Evolutionary conservation across 148 eudicot genomes (phyloP), one percentile per base, ranked within the genome.

Genomic region (Silene latifolia): DNA sequence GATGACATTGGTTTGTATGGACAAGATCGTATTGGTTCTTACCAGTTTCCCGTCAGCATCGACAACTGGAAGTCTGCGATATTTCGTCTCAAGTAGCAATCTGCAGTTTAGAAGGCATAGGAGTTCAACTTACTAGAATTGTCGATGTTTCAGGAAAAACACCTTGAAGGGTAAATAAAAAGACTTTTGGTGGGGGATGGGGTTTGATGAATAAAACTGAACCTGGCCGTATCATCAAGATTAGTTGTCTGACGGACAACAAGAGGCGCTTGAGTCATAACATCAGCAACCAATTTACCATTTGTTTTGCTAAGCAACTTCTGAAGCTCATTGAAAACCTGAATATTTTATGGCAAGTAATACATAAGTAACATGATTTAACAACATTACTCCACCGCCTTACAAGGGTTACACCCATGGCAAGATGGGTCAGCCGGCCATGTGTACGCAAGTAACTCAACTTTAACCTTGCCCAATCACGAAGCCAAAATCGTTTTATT

Each of bases 141-240:
- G 20, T 23, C 19, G 19, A 32, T n/a, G 51, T 15, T 15, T 15
- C 25, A 18, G n/a, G 2, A 21, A 59, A 14, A 42, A 32, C 11
- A 48, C n/a, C 11, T n/a, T 20, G 23, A 6, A 69, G 9, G 61
- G 1, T 23, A 59, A 17, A 12, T 4, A 12, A 14, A 51, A 51
- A 51, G 56, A 51, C 56, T 48, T 1, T 48, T 7, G 56, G 56
- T 48, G 53, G 53, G 53, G 53, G 7, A 13, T 8, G 3, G 19
- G 25, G 51, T 46, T 2, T 8, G 51, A 48, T 58, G 61, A 65
- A 46, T 1, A 67, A 10, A 57, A 69, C 59, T 67, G 63, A 72
- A 94, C 98, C 96, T 88, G 24, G 98, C 96, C 72, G 97, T 95
- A 86, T 94, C 98, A 83, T 90, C 98, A 63, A 94, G 91, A 87